Conservation (phyloP, 139 green algal genomes). For the Raphidocelis subcapitata region DNA sequence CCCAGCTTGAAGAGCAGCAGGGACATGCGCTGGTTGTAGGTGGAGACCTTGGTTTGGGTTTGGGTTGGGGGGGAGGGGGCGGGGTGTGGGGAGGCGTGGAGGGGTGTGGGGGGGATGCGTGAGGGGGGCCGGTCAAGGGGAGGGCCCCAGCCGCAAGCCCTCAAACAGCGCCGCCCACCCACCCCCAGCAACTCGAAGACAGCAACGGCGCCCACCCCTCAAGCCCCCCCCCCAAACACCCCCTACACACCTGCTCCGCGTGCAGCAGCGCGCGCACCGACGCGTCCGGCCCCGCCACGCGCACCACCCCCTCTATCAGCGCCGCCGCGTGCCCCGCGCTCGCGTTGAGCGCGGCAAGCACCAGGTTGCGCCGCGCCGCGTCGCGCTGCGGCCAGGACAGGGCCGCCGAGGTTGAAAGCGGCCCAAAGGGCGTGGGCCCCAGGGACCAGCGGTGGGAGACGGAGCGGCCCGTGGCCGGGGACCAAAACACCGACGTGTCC, state of each 20-base stretch:
- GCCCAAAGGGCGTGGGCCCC: constrained; percentile 31
- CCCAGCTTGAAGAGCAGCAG: constrained; percentile 35
- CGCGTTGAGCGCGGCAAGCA: constrained; percentile 26
- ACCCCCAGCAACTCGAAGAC: too few relatives aligned
- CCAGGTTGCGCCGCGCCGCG: constrained; percentile 22
- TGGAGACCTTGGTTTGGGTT: constrained; percentile 18
- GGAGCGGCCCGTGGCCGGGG: constrained; percentile 23
- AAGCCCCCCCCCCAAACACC: too few relatives aligned
- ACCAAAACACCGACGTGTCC: constrained; percentile 23
- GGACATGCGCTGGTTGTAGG: constrained; percentile 24
- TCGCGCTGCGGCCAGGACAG: constrained; percentile 11
- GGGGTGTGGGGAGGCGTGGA: too few relatives aligned
- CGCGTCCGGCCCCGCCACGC: neutral
- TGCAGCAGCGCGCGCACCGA: too few relatives aligned
- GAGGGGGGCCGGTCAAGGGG: neutral
- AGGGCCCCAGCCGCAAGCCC: too few relatives aligned
- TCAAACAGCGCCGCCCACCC: too few relatives aligned
- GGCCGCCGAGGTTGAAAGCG: neutral
- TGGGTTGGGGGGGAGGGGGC: too few relatives aligned
- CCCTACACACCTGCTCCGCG: constrained; percentile 12
- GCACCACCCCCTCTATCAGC: constrained; percentile 17
- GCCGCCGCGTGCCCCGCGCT: constrained; percentile 19
- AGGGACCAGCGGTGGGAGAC: constrained; percentile 32
- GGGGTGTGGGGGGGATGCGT: neutral
- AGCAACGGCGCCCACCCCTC: too few relatives aligned